Percentiles rank a stretch among this genome's conserved stretches.
These are phyloP conservation scores for Parachaetomium inaequale DNA, from an alignment of 495 filamentous ascomycete species.

Conservation along the genomic window DNA sequence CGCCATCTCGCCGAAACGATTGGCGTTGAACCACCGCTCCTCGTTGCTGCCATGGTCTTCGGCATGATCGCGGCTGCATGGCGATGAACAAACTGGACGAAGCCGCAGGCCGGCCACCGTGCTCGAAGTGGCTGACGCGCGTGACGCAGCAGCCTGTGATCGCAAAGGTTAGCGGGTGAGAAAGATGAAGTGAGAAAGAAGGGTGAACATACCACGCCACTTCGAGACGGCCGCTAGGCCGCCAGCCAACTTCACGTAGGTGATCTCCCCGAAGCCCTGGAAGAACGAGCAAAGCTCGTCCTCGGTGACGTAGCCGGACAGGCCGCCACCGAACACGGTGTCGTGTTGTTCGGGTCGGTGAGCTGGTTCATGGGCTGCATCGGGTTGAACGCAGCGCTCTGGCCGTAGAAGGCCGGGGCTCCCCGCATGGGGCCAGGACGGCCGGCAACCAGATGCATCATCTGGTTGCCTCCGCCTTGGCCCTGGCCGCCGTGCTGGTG, in stretches of 20 bases:
- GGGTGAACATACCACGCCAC: background rate
- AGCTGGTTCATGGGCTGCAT: slow-evolving; percentile 99
- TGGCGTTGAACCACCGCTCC: no score
- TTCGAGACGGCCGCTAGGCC: slow-evolving; percentile 57
- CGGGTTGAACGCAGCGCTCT: slow-evolving; percentile 41
- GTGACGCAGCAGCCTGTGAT: background rate
- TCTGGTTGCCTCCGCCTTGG: slow-evolving; percentile 24
- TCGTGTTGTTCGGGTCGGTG: slow-evolving; percentile 99
- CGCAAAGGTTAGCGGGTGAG: background rate
- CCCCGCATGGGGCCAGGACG: slow-evolving; percentile 40
- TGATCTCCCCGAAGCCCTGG: slow-evolving; percentile 99
- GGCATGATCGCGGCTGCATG: background rate
- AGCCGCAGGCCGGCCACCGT: slow-evolving; percentile 98
- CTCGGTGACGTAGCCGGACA: slow-evolving; percentile 98
- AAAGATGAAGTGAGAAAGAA: background rate
- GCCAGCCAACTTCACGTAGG: slow-evolving; percentile 99
- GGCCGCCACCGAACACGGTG: slow-evolving; percentile 95
- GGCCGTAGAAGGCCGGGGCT: slow-evolving; percentile 31
- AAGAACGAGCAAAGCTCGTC: slow-evolving; percentile 99
- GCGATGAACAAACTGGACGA: slow-evolving; percentile 74
- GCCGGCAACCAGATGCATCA: slow-evolving; percentile 38
- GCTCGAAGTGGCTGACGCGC: background rate
- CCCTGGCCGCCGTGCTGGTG: slow-evolving; percentile 39
- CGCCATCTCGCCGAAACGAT: no score
- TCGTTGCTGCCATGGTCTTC: background rate